phyloP scores from a whole-genome alignment of 2,329 filamentous ascomycete genomes.

The Monilinia laxa region DNA sequence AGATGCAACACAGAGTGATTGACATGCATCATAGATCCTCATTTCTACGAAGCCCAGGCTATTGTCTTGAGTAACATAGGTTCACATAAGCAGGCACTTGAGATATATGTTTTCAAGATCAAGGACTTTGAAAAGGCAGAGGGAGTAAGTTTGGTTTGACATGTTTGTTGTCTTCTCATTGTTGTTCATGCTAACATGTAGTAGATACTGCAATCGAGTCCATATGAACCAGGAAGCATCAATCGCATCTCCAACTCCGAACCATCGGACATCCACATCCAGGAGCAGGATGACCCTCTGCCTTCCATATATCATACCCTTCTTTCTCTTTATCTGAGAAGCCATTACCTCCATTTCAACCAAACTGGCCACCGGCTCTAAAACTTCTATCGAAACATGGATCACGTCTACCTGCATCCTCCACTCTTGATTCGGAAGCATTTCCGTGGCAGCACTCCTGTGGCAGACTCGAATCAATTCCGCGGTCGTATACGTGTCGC shows the following conservation, averaged over 20 bases:
- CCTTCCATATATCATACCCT: conserved; percentile 90
- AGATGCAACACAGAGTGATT: conserved; percentile 23
- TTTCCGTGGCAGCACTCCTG: conserved; percentile 77
- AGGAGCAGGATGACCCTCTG: conserved; percentile 53
- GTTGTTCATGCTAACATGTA: conserved; percentile 29
- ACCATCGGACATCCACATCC: conserved; percentile 43
- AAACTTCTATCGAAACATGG: conserved; percentile 89
- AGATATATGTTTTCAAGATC: conserved; percentile 96
- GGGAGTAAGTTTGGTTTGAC: conserved; percentile 61
- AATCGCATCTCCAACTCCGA: conserved; percentile 39
- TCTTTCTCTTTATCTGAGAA: conserved; percentile 81
- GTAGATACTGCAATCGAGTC: conserved; percentile 83
- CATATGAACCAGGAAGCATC: conserved; percentile 60
- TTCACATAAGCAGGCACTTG: conserved; percentile 90
- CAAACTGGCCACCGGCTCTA: conserved; percentile 76
- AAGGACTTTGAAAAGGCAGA: conserved; percentile 85
- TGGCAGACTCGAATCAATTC: conserved; percentile 77
- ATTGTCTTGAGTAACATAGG: conserved; percentile 94
- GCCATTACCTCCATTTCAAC: conserved; percentile 69
- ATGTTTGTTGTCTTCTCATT: background rate
- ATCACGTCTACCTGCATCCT: conserved; percentile 82
- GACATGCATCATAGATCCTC: conserved; percentile 57
- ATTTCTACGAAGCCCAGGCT: conserved; percentile 86
- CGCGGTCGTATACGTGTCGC: conserved; percentile 83
- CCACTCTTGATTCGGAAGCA: conserved; percentile 75